Base-by-base conservation (phyloP, 1,284 basidiomycete genomes). In the Cryptococcus sp. region DNA sequence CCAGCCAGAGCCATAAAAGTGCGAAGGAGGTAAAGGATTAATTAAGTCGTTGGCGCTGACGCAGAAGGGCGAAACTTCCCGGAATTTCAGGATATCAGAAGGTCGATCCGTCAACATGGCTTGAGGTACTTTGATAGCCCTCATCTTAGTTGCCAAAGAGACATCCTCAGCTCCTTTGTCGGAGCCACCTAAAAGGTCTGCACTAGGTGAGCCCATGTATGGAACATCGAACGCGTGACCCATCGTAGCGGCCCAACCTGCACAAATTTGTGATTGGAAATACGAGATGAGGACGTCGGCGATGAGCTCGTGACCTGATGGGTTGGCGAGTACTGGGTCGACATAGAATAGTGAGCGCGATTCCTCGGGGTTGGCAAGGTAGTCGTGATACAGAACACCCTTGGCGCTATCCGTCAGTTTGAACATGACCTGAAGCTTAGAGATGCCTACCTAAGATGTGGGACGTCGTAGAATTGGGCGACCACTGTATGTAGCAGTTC, bases 381-480 rank as follows among this genome's bases (percentile, higher is more conserved):
- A 94, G 46, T 84, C 80, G 24, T 85, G 82, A 75, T 91, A 93
- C 3, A 93, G 73, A 34, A 88, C 73, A 10, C 89, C 82, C 75
- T 93, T 93, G 55, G 83, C 82, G 71, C 85, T 88, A 48, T 2
- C 40, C n/a, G 28, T 16, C 19, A 22, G 18, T 31, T 28, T 4
- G 16, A 48, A 1, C 40, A 53, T 24, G 51, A 47, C 11, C 36
- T 4, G 3, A 18, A n/a, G 19, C 28, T 14, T 24, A 14, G 39
- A 41, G 39, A 41, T 10, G 58, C 76, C 43, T 41, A 82, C 83
- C 81, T 83, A 64, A 97, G 78, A 70, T 96, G 88, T 0, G 92
- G 91, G 25, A 96, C 82, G 68, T 97, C 92, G 77, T 97, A 97
- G 76, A 91, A 96, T 69, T 93, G 90, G 0, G 92, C 88, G 3